Base-by-base conservation (phyloP, 1,284 basidiomycete genomes). In the Testicularia cyperi region DNA sequence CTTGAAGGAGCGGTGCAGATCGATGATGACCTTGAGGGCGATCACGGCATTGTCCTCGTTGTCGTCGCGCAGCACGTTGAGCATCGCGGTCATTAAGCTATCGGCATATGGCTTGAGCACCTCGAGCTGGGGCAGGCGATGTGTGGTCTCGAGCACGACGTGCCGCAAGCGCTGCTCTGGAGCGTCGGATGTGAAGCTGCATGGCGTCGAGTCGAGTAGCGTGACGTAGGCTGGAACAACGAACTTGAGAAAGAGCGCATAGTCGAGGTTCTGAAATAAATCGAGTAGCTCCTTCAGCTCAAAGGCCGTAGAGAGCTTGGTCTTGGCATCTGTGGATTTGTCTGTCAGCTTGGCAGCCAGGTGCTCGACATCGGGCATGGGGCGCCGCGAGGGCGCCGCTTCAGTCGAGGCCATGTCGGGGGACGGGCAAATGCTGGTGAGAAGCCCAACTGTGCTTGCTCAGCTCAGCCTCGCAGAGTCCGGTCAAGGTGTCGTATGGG, bases 11-110 rank as follows among this genome's bases (percentile, higher is more conserved):
- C 78, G 72, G 61, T 78, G 76, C 45, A 81, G 68, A 78, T 99
- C 95, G 54, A 92, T 86, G 69, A 95, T 83, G 48, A 87, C 88
- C 79, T 98, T 98, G 82, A 94, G 90, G 44, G 87, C 90, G 3
- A 87, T 83, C 23, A 88, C 83, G 2, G 88, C 95, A 72, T 92
- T 95, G 72, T 99, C 95, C 79, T 99, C 95, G 74, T 95, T 97
- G 80, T 99, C 96, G 58, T 85, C 81, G 36, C 88, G 86, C 30
- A 98, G 81, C 30, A 92, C 81, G 62, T 88, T 82, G 41, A 97
- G 82, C 83, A 96, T 80, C 34, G 82, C 75, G 39, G 65, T 82
- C 77, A 90, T 87, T 36, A 97, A 83, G 14, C 82, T 78, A 22
- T 83, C 79, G 20, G 85, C 83, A 64, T 89, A 86, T 28, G 84